These are phyloP conservation scores for Volvox carteri DNA, from an alignment of 163 green algal species.

Conservation along the genomic window DNA sequence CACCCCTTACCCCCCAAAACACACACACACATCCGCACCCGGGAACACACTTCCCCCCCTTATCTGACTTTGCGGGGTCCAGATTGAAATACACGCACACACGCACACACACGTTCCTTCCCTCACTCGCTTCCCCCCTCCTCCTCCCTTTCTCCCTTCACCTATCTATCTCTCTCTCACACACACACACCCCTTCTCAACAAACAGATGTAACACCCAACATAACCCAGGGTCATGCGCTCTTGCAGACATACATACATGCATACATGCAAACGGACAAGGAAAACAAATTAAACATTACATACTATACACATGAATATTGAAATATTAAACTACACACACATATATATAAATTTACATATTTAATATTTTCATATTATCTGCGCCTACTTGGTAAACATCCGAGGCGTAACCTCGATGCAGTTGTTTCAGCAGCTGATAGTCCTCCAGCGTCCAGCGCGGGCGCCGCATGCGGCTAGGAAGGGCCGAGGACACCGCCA, in stretches of 20 bases:
- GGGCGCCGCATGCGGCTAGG: constrained; percentile 61
- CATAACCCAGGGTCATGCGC: background rate
- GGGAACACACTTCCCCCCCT: too few relatives aligned
- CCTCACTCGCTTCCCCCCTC: background rate
- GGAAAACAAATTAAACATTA: background rate
- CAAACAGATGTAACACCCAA: background rate
- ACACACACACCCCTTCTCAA: too few relatives aligned
- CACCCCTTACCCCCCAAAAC: too few relatives aligned
- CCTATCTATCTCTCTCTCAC: background rate
- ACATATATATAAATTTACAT: background rate
- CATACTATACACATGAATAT: background rate
- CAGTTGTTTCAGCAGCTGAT: constrained; percentile 67
- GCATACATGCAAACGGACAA: background rate
- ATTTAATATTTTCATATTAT: constrained; percentile 1
- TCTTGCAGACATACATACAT: background rate
- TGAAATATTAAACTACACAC: background rate
- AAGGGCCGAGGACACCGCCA: constrained; percentile 61
- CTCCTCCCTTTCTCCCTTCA: background rate
- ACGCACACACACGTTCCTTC: background rate
- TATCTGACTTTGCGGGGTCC: too few relatives aligned
- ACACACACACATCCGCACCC: too few relatives aligned
- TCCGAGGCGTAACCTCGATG: constrained; percentile 68
- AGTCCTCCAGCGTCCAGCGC: constrained; percentile 62
- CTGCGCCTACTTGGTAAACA: constrained; percentile 56
- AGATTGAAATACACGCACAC: too few relatives aligned